Evolutionary conservation across 139 green algal genomes (phyloP).

Genomic region (Gonium pectorale): DNA sequence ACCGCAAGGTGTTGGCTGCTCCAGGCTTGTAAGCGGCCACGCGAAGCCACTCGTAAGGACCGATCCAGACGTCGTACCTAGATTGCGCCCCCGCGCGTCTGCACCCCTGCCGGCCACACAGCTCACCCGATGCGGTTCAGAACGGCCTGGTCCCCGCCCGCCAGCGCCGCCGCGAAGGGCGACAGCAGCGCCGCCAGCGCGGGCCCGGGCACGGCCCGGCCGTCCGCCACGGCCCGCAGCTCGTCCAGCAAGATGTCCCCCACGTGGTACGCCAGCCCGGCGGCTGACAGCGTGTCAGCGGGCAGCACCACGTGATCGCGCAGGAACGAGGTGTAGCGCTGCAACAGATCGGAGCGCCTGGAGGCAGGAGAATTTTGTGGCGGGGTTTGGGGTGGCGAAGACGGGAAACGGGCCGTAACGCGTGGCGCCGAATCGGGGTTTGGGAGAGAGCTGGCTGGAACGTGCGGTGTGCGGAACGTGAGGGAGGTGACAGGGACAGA

Average conservation of each 20-base stretch:
- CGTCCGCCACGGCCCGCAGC: slow-evolving; percentile 51
- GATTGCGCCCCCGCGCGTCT: too few species aligned
- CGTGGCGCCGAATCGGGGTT: not conserved
- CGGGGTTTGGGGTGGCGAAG: not conserved
- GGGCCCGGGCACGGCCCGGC: slow-evolving; percentile 9
- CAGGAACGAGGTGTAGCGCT: slow-evolving; percentile 53
- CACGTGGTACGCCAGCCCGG: slow-evolving; percentile 81
- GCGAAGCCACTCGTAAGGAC: too few species aligned
- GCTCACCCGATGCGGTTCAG: slow-evolving; percentile 57
- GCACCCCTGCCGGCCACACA: too few species aligned
- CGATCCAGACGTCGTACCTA: too few species aligned
- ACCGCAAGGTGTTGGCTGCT: too few species aligned
- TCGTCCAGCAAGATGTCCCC: slow-evolving; percentile 85
- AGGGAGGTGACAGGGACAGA: too few species aligned
- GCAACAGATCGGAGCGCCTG: slow-evolving; percentile 64
- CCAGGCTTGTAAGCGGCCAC: too few species aligned
- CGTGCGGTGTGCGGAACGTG: too few species aligned
- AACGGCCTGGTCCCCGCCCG: slow-evolving; percentile 40
- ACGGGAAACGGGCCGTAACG: too few species aligned
- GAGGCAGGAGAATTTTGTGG: not conserved
- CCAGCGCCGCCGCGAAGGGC: slow-evolving; percentile 67
- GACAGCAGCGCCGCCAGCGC: slow-evolving; percentile 64
- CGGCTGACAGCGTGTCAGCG: slow-evolving; percentile 30
- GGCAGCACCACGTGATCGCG: slow-evolving; percentile 61
- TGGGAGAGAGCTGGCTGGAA: too few species aligned